Base-by-base conservation (phyloP, 257 asterid genomes). In the Gynochthodes officinalis region DNA sequence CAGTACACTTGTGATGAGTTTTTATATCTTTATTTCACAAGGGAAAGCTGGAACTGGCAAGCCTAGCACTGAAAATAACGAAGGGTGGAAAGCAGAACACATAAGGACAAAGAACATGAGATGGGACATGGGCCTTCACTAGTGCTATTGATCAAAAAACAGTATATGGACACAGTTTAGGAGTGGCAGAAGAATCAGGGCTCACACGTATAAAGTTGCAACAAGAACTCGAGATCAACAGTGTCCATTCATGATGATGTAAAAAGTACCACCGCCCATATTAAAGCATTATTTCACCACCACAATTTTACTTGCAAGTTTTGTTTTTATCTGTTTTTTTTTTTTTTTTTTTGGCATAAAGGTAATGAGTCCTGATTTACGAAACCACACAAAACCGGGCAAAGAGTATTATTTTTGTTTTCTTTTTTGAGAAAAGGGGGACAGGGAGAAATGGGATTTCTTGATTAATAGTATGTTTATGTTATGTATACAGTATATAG, bases 11-110 rank as follows among this genome's bases (percentile, higher is more conserved):
- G 30, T 54, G 23, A 27, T 0, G 4, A 25, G 21, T 28, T 52
- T 49, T 39, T 2, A 7, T 33, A 43, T 44, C 9, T 16, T 30
- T 30, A 55, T n/a, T 27, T 39, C 25, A 21, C 32, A 63, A 63
- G 39, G 21, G 1, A 63, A n/a, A 63, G 32, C 37, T 42, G 14
- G 0, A 49, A 18, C 18, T 28, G 4, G 39, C 19, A 19, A 16
- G 25, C 27, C 13, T 42, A 12, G 78, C 82, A 67, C 82, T 77
- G 80, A 77, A 78, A 78, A 54, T 42, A 76, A 75, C 49, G 77
- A 48, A 27, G 42, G 9, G 14, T 35, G 21, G 21, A 28, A 25
- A 55, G 35, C 18, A 14, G 9, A 33, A 30, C 15, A 30, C 15
- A 9, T 55, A 28, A 57, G 48, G 37, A 76, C 64, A 7, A 10